Base-by-base conservation (phyloP, 148 eudicot species). In the Fagopyrum homotropicum region DNA sequence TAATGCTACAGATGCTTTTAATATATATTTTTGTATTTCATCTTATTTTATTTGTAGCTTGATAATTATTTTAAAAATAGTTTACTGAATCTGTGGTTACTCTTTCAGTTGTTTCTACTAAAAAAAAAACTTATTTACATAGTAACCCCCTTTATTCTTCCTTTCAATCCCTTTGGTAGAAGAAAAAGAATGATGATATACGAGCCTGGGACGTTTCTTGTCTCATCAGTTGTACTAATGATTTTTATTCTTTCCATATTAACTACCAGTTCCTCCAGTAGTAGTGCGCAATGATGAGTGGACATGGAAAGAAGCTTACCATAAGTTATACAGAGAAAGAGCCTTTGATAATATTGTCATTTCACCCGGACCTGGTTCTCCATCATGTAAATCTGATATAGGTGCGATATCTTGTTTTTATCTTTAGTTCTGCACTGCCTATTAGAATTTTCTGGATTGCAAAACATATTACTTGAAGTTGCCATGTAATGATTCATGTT, bases 301-400 rank as follows among this genome's bases (percentile, higher is more conserved):
- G 93, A 89, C 91, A 47, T 96, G 98, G 99, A 85, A 89, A 80
- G 93, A 96, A 72, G 80, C 88, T 60, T 89, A 69, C 79, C 87
- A 86, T 76, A 85, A 92, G 76, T 74, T 96, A 72, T 96, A 96
- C 75, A 85, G 88, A 77, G 91, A 86, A 80, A 88, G 84, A 80
- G 93, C 91, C 55, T 96, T 96, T 79, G 99, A 96, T 80, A 96
- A 90, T 81, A 88, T 96, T 78, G 98, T 96, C 75, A 90, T 96
- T 78, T 96, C 99, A 52, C 99, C 99, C 17, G 99, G 99, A 43
- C 99, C 99, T 76, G 99, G 99, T 75, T 92, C 98, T 75, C 99
- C 99, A 54, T 71, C 84, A 72, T 83, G 91, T 79, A 77, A 89
- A 30, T 80, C 86, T 64, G 99, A 96, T 80, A 88, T 96, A 85